Evolutionary conservation across 345 rosid genomes (phyloP), one percentile per base, ranked within the genome.

Genomic region (Hibiscus tridactylites): DNA sequence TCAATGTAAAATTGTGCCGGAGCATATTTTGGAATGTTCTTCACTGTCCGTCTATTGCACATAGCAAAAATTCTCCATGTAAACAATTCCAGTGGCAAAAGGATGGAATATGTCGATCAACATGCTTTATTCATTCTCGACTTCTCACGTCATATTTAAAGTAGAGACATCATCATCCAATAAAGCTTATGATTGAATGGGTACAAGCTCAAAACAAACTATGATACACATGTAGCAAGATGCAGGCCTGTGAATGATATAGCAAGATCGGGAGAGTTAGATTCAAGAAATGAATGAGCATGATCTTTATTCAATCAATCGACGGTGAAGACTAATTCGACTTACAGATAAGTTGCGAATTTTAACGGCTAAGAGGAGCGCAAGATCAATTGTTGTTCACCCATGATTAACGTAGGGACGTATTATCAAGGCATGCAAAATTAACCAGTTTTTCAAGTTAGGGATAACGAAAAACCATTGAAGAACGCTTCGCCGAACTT

Each of bases 21-120:
- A 61, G 99, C 99, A 80, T 96, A 96, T 74, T 96, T 96, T 60
- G 99, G 99, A 79, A 96, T 92, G 79, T 96, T 96, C 85, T 96
- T 96, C 58, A 96, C 99, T 5, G 99, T 96, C 71, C 98, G 91
- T 74, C 99, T 96, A 78, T 52, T 65, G 74, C 83, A 78, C 24
- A 79, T 26, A n/a, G 71, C 9, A 72, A 6, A n/a, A 73, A 24
- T 69, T 54, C 68, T 31, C 42, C 59, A 63, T 50, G 44, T 73
- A 75, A 68, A 74, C 33, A 79, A 74, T 65, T 64, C 70, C 39
- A 75, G 19, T 42, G 44, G 59, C 52, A 47, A 61, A 72, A 54
- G 70, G 37, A 54, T 60, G 17, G 52, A 62, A 71, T 17, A 35
- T 28, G 35, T 39, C 15, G 2, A 26, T 26, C n/a, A 26, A 33